A percentile compares a stretch with the other conserved stretches of the same genome.
Evolutionary conservation across 352 stramenopile species (phyloP).

Genomic region (Phytophthora tubulina): DNA sequence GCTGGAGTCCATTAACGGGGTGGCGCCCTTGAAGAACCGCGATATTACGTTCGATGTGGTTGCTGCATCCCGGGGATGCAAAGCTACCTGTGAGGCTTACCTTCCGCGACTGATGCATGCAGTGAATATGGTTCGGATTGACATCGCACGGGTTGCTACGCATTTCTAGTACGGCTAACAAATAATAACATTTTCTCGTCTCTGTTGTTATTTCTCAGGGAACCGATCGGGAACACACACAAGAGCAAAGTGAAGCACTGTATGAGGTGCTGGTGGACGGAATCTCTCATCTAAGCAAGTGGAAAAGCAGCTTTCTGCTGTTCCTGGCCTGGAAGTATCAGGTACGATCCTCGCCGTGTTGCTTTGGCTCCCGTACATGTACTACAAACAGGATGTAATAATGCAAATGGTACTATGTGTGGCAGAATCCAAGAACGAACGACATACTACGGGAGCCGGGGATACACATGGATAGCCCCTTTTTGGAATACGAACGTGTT

Average conservation of each 20-base stretch:
- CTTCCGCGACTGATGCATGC: constrained; percentile 49
- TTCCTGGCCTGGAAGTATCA: constrained; percentile 70
- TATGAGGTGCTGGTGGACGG: constrained; percentile 31
- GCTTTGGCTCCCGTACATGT: neutral
- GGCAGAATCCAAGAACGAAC: constrained; percentile 50
- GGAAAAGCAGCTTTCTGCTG: constrained; percentile 69
- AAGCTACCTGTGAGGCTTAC: constrained; percentile 42
- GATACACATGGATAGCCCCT: constrained; percentile 42
- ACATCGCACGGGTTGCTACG: neutral
- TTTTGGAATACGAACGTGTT: constrained; percentile 74
- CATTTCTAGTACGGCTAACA: neutral
- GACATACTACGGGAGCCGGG: constrained; percentile 39
- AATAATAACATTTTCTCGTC: neutral
- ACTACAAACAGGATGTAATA: neutral
- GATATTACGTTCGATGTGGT: constrained; percentile 45
- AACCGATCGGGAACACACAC: constrained; percentile 7
- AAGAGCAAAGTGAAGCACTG: constrained; percentile 40
- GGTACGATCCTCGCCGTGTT: constrained; percentile 21
- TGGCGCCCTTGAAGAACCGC: constrained; percentile 24
- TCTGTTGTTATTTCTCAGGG: constrained; percentile 8
- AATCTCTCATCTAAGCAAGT: constrained; percentile 50
- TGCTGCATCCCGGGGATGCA: constrained; percentile 37
- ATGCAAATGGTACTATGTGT: neutral
- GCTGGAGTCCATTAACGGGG: constrained; percentile 21
- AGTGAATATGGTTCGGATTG: constrained; percentile 52